A percentile compares a stretch with the other conserved stretches of the same genome.
These are phyloP conservation scores for Myrmaecium sp. DNA, from an alignment of 2,329 filamentous ascomycete species.

Conservation along the genomic window DNA sequence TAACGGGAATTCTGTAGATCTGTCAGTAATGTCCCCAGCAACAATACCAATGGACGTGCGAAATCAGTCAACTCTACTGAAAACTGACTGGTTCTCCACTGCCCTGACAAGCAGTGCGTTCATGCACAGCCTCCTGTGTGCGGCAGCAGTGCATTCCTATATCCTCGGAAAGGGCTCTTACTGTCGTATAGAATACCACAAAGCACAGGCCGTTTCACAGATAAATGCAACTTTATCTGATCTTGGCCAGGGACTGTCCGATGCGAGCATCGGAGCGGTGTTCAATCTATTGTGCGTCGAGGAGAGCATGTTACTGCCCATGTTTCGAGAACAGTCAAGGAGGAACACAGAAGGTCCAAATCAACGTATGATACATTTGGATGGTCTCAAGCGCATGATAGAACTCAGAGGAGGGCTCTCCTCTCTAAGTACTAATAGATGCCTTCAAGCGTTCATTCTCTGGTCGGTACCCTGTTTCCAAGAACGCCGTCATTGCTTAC, in stretches of 20 bases:
- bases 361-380: conserved; percentile 16
- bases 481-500: conserved; percentile 14
- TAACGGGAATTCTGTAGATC: conserved; percentile 14
- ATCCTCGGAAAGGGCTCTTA: conserved; percentile 15
- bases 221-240: conserved; percentile 16
- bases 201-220: conserved; percentile 15
- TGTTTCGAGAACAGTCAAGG: conserved; percentile 10
- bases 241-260: conserved; percentile 14
- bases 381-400: conserved; percentile 18
- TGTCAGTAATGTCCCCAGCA: conserved; percentile 18
- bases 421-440: conserved; percentile 18
- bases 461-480: conserved; percentile 14
- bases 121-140: conserved; percentile 22
- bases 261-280: conserved; percentile 21
- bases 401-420: conserved; percentile 17
- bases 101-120: conserved; percentile 18
- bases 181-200: conserved; percentile 16
- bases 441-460: conserved; percentile 23
- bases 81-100: conserved; percentile 19
- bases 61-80: conserved; percentile 17
- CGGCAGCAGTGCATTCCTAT: conserved; percentile 17
- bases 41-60: conserved; percentile 21
- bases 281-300: conserved; percentile 21
- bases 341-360: too few relatives aligned
- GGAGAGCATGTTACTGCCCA: conserved; percentile 13